Evolutionary conservation across 441 rosid genomes (phyloP).

Genomic region (Pelargonium australe): DNA sequence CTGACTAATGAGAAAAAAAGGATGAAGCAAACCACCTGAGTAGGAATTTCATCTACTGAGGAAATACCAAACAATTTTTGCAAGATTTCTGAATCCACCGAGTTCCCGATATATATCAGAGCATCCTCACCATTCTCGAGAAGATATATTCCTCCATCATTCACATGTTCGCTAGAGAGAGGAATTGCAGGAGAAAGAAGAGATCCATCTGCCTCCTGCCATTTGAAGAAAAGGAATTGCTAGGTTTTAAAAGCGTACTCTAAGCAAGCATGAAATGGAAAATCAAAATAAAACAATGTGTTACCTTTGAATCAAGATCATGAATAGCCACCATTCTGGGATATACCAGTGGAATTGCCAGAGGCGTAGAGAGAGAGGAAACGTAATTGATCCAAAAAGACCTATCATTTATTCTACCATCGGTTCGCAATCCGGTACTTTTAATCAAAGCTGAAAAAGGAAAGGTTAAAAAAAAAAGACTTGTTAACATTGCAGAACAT

Average conservation of each 20-base stretch:
- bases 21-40: conserved; percentile 44
- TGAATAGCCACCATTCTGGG: conserved; percentile 91
- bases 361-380: conserved; percentile 64
- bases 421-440: conserved; percentile 64
- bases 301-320: conserved; percentile 63
- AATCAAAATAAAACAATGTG: background rate
- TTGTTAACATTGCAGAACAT: conserved; percentile 9
- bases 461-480: conserved; percentile 14
- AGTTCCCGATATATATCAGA: conserved; percentile 62
- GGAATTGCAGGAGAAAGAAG: conserved; percentile 67
- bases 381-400: conserved; percentile 78
- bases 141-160: conserved; percentile 85
- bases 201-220: conserved; percentile 62
- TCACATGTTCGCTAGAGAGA: conserved; percentile 78
- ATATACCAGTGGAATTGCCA: conserved; percentile 75
- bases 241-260: conserved; percentile 12
- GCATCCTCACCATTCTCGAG: conserved; percentile 95
- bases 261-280: conserved; percentile 8
- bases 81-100: conserved; percentile 54
- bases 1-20: background rate
- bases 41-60: conserved; percentile 58
- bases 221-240: conserved; percentile 17
- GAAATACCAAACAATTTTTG: conserved; percentile 54
- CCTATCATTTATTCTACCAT: conserved; percentile 86
- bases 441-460: conserved; percentile 60